Evolutionary conservation across 331 rosid genomes (phyloP), one percentile per base, ranked within the genome.

Genomic region (Rosa hybrid): DNA sequence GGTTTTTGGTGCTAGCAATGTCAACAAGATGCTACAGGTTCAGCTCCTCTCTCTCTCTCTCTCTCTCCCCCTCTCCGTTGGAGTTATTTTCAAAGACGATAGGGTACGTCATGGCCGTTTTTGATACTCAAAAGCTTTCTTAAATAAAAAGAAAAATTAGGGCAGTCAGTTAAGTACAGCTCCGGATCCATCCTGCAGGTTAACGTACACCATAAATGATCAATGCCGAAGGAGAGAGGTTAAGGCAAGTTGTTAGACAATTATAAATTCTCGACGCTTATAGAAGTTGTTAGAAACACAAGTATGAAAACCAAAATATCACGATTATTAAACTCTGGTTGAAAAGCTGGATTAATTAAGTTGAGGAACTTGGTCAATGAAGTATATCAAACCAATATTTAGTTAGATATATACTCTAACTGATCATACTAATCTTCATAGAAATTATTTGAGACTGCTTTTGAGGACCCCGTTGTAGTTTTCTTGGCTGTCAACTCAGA

Each of bases 1-100:
- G 81, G 98, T 96, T 83, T 96, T 96, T 17, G 99, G 99, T 23
- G 99, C 99, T 60, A 93, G 99, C 88, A 96, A 96, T 88, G 99
- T 96, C 81, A 96, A 93, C 90, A 96, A 96, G 80, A 93, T 90
- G 99, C 84, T 96, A 57, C 98, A 93, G 99, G 98, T 94, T 81
- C 82, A 5, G 45, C 25, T 73, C 70, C 25, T 68, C 71, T 56
- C 54, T 18, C 71, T 64, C 54, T 60, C 79, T 78, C 38, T 20
- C 64, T 41, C 72, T n/a, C 75, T 53, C 51, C 44, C 79, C 63
- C 51, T 41, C 44, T 34, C 39, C 39, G 4, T 3, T 34, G 39
- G 39, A 34, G 39, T 34, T 34, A 34, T 34, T 34, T 34, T 34
- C 39, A 34, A 34, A 34, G 39, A 34, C 4, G 39, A 34, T 34